Base-by-base conservation (phyloP, 1,284 basidiomycete species). In the Phylloporus gajari region DNA sequence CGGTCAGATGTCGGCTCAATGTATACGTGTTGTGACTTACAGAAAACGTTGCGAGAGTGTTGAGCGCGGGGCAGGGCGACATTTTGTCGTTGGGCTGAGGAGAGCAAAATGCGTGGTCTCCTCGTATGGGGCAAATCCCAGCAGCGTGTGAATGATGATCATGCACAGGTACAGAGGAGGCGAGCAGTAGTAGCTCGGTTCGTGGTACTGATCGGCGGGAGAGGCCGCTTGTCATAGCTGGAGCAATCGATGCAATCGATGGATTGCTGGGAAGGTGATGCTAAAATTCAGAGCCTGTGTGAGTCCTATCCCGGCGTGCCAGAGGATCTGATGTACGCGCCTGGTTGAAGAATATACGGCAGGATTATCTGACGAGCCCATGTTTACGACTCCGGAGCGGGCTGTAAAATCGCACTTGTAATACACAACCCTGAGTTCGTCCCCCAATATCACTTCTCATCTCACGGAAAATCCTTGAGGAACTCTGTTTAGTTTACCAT, bases 41-140 rank as follows among this genome's bases (percentile, higher is more conserved):
- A 87, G 75, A 42, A 83, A 88, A 30, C 86, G 88, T 87, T 3
- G 86, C 85, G 35, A 88, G 83, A 2, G 86, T 71, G 73, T 88
- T 88, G 35, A 88, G 73, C 6, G 86, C 90, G 7, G 90, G 87
- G 65, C 87, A 88, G 0, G 87, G 87, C 15, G 86, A 84, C n/a
- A 91, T 78, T 27, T 68, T 70, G 70, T 83, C 82, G 23, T 69
- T 67, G 19, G 72, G 72, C 32, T 79, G 80, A 21, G 76, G 74
- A 65, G 77, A 77, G 53, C 80, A 82, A 65, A 71, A 84, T 3
- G 27, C 67, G 68, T 80, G 73, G 44, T 11, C 5, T 13, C 77
- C 81, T 51, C 56, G 73, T 23, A 81, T 58, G 1, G 73, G 78
- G 42, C 79, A 81, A 8, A 70, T 1, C 3, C 78, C 77, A 0